A percentile compares a stretch with the other conserved stretches of the same genome.
These are phyloP conservation scores for Colletotrichum sp. DNA, from an alignment of 2,329 filamentous ascomycete genomes.

Conservation along the genomic window DNA sequence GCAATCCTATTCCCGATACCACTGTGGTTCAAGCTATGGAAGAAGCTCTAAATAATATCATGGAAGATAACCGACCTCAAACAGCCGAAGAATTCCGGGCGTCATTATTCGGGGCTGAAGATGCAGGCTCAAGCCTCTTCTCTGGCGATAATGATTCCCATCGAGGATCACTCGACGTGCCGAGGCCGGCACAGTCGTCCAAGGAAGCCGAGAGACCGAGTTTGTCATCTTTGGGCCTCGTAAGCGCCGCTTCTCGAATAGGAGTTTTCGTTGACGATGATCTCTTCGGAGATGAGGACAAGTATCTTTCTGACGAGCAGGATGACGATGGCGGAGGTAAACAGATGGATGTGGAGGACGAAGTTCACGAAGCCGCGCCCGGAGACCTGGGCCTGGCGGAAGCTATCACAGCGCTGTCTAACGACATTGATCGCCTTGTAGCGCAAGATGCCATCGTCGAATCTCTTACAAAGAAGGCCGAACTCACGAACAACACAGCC, in stretches of 20 bases:
- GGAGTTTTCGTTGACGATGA: slow-evolving; percentile 95
- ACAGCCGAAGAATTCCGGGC: slow-evolving; percentile 68
- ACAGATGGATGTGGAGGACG: slow-evolving; percentile 70
- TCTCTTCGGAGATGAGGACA: slow-evolving; percentile 88
- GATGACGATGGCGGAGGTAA: slow-evolving; percentile 70
- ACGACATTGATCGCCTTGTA: slow-evolving; percentile 86
- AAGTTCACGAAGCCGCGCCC: slow-evolving; percentile 92
- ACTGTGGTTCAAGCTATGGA: slow-evolving; percentile 93
- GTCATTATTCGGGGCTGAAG: slow-evolving; percentile 69
- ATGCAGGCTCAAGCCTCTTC: slow-evolving; percentile 54
- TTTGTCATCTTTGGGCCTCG: slow-evolving; percentile 87
- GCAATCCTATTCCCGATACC: slow-evolving; percentile 69
- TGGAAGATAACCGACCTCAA: slow-evolving; percentile 72
- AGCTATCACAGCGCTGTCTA: slow-evolving; percentile 85
- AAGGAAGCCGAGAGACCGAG: slow-evolving; percentile 76
- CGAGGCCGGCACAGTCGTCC: slow-evolving; percentile 32
- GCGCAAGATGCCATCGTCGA: slow-evolving; percentile 92
- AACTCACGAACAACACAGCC: slow-evolving; percentile 94
- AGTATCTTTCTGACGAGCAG: slow-evolving; percentile 83
- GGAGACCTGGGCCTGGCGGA: slow-evolving; percentile 93
- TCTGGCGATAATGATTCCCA: slow-evolving; percentile 65
- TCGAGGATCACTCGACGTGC: slow-evolving; percentile 64
- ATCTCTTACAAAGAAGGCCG: slow-evolving; percentile 89
- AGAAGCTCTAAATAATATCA: slow-evolving; percentile 87
- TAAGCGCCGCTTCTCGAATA: slow-evolving; percentile 84